Base-by-base conservation (phyloP, 352 stramenopile species). In the Blastocystis sp. region DNA sequence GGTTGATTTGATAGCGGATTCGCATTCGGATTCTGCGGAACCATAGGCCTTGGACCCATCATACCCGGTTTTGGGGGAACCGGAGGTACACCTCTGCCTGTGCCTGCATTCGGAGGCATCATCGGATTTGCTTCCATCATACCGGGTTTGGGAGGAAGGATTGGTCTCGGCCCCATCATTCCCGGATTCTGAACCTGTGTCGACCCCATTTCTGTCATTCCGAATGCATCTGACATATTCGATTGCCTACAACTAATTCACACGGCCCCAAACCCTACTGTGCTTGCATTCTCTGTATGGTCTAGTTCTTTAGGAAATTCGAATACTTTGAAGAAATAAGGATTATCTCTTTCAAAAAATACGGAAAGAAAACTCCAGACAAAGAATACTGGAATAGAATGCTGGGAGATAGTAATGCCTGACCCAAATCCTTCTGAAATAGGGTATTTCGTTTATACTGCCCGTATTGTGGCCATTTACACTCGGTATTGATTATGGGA, bases 341-440 rank as follows among this genome's bases (percentile, higher is more conserved):
- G 11, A 79, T 62, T 79, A 7, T 7, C 69, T 79, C 69, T 53
- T 79, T 79, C 60, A n/a, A 64, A 14, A 62, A 23, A 21, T 62
- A 14, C 62, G 38, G 60, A 61, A 64, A 65, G 3, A 23, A 64
- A 53, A 21, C 34, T 79, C 69, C 48, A 79, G 69, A 79, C 60
- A 79, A 41, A 23, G 38, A 79, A 79, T 53, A 79, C 69, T 79
- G 69, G 69, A 64, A 34, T 60, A 76, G 69, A 79, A 79, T 79
- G 69, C 69, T 62, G 60, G 60, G 69, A 79, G 69, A 79, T 79
- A 79, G 41, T 28, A 70, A 43, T 60, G 7, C 5, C 34, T 60
- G 40, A 23, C 48, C 69, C 69, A 62, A 79, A 79, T 79, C 69
- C 56, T 79, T 28, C 21, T 38, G 43, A 28, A 61, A 62, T 79